These are phyloP conservation scores for Raphidocelis subcapitata DNA, from an alignment of 139 green algal genomes.

Conservation along the genomic window DNA sequence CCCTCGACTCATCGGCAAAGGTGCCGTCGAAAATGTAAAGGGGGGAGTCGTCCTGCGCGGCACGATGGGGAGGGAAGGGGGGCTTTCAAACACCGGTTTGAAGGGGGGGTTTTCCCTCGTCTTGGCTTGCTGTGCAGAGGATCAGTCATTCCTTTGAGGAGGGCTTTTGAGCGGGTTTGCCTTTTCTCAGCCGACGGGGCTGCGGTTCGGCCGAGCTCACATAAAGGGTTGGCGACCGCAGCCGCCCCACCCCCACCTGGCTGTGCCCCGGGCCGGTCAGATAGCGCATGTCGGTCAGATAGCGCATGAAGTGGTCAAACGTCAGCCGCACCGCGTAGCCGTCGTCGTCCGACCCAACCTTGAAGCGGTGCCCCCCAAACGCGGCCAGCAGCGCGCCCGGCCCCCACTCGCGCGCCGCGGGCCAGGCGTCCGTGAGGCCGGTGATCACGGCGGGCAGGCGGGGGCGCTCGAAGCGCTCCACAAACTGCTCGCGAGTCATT, in stretches of 20 bases:
- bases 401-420: slow-evolving; percentile 53
- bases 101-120: slow-evolving; percentile 51
- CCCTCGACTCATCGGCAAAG: slow-evolving; percentile 12
- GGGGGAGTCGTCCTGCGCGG: slow-evolving; percentile 65
- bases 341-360: slow-evolving; percentile 84
- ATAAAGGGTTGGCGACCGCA: slow-evolving; percentile 75
- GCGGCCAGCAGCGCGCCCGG: slow-evolving; percentile 38
- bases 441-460: slow-evolving; percentile 73
- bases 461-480: slow-evolving; percentile 63
- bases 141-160: no score
- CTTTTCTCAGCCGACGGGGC: no score
- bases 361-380: slow-evolving; percentile 78
- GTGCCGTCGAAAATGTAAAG: slow-evolving; percentile 85
- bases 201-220: slow-evolving; percentile 86
- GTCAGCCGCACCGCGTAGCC: slow-evolving; percentile 86
- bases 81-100: no score
- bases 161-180: no score
- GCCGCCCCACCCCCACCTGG: no score
- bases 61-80: not conserved
- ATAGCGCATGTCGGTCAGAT: slow-evolving; percentile 52
- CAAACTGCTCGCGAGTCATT: slow-evolving; percentile 64
- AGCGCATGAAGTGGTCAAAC: slow-evolving; percentile 75
- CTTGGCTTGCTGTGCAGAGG: slow-evolving; percentile 54
- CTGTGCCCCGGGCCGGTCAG: no score
- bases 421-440: slow-evolving; percentile 63